Evolutionary conservation across 306 rosid species (phyloP).

Genomic region (Quercus mongolica): DNA sequence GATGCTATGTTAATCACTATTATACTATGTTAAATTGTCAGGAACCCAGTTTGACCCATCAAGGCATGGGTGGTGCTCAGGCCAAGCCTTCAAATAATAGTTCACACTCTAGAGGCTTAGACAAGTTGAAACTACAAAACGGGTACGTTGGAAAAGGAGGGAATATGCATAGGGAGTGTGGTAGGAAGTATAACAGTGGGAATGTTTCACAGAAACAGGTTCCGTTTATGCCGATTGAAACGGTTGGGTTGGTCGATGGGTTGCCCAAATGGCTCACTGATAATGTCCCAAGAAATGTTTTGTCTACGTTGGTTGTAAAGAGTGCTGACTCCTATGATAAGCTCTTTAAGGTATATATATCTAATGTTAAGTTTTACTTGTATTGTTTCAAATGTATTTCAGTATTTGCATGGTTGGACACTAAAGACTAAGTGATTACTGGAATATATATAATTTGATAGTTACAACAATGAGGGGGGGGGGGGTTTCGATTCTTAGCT

Average conservation of each 20-base stretch:
- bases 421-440: no score
- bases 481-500: no score
- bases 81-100: conserved; percentile 31
- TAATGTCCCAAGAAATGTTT: conserved; percentile 43
- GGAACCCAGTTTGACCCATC: conserved; percentile 1
- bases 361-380: neutral
- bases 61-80: conserved; percentile 72
- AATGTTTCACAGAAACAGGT: conserved; percentile 23
- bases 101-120: conserved; percentile 27
- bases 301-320: conserved; percentile 64
- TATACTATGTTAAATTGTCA: neutral
- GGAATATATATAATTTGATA: no score
- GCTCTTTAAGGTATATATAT: conserved; percentile 60
- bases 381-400: neutral
- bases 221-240: conserved; percentile 34
- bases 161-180: conserved; percentile 5
- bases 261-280: conserved; percentile 58
- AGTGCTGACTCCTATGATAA: conserved; percentile 76
- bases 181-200: conserved; percentile 6
- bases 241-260: conserved; percentile 34
- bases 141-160: conserved; percentile 44
- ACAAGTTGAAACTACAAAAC: conserved; percentile 54
- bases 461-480: no score
- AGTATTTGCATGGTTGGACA: no score
- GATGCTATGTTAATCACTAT: neutral